Conservation (phyloP, 345 rosid genomes). For the Hypericum perforatum region DNA sequence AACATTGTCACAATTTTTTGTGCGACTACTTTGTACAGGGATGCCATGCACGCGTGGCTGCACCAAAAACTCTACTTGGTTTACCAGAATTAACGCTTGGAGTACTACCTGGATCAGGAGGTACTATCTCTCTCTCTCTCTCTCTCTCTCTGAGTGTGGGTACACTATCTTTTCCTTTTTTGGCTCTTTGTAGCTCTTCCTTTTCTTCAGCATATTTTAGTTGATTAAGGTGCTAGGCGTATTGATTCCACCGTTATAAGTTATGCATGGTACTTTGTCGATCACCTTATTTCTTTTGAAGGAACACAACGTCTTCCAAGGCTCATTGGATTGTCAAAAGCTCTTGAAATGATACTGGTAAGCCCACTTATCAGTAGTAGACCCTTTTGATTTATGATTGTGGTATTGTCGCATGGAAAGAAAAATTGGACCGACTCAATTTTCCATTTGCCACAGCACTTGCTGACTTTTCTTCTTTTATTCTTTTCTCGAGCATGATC, state of each 20-base stretch:
- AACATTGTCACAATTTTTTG: too few species aligned
- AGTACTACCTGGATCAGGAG: slow-evolving; percentile 91
- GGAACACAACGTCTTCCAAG: slow-evolving; percentile 99
- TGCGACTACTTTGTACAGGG: slow-evolving; percentile 33
- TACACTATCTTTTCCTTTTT: too few species aligned
- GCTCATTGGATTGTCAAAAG: slow-evolving; percentile 78
- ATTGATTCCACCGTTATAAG: too few species aligned
- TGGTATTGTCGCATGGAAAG: too few species aligned
- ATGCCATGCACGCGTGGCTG: slow-evolving; percentile 82
- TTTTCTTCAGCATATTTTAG: too few species aligned
- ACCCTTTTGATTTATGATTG: background rate
- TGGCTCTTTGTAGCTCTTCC: too few species aligned
- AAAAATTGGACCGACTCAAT: too few species aligned
- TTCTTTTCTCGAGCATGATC: too few species aligned
- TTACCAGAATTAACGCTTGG: slow-evolving; percentile 91
- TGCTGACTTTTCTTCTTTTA: too few species aligned
- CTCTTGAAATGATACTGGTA: slow-evolving; percentile 86
- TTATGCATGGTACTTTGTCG: too few species aligned
- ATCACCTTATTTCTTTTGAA: slow-evolving; percentile 17
- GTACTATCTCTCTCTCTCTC: slow-evolving; percentile 28
- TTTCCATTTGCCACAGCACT: too few species aligned
- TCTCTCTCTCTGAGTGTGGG: background rate
- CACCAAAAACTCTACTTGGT: slow-evolving; percentile 72
- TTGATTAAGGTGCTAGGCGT: too few species aligned
- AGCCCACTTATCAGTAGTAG: slow-evolving; percentile 1